Evolutionary conservation across 1,284 basidiomycete species (phyloP).

Genomic region (Testicularia cyperi): DNA sequence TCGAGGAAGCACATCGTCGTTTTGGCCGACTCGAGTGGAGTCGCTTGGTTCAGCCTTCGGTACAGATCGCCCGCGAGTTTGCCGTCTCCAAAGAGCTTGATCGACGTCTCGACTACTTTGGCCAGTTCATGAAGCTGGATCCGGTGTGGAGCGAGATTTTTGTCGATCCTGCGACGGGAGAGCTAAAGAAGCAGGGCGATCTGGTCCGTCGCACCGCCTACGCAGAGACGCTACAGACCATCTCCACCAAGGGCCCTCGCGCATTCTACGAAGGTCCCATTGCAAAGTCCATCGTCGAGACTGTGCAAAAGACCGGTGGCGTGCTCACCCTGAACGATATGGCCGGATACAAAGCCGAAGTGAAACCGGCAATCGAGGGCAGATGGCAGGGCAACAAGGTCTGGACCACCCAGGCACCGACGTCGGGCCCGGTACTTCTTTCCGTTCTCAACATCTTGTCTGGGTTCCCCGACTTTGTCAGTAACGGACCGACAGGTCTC

Average conservation of each 20-base stretch:
- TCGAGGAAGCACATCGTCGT: conserved; percentile 50
- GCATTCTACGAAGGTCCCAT: conserved; percentile 68
- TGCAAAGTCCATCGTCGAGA: conserved; percentile 72
- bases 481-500: conserved; percentile 15
- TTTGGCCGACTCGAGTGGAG: conserved; percentile 57
- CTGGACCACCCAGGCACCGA: conserved; percentile 71
- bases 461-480: conserved; percentile 27
- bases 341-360: conserved; percentile 68
- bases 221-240: conserved; percentile 41
- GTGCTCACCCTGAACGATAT: conserved; percentile 75
- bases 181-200: conserved; percentile 62
- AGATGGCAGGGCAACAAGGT: conserved; percentile 77
- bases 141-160: conserved; percentile 42
- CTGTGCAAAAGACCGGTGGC: conserved; percentile 71
- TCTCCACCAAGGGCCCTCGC: conserved; percentile 45
- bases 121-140: conserved; percentile 61
- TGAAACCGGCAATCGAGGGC: conserved; percentile 74
- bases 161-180: conserved; percentile 62
- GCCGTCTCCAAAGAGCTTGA: conserved; percentile 46
- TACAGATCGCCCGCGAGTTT: conserved; percentile 49
- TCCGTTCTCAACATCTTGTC: conserved; percentile 55
- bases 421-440: conserved; percentile 56
- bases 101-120: conserved; percentile 26
- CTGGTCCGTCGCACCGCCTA: conserved; percentile 38
- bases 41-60: conserved; percentile 51